Conservation (phyloP, 1,284 basidiomycete species). For the Agaricales sp. region DNA sequence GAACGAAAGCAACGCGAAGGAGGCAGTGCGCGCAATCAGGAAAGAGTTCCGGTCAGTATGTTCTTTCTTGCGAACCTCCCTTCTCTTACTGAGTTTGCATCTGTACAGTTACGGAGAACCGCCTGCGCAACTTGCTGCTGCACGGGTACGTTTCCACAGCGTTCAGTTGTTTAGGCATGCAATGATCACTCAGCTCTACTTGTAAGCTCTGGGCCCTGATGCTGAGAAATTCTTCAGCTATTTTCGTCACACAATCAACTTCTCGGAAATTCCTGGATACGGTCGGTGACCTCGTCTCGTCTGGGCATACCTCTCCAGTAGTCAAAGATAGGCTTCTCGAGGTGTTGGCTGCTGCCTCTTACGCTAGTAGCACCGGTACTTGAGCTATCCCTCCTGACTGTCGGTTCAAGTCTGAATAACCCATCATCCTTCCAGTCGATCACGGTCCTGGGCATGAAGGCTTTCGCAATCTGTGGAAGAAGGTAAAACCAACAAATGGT, state of each 20-base stretch:
- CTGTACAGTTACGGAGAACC: conserved; percentile 54
- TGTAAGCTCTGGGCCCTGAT: conserved; percentile 75
- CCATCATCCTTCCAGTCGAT: neutral
- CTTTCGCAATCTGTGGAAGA: conserved; percentile 57
- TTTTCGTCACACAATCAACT: conserved; percentile 57
- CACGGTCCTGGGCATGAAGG: conserved; percentile 30
- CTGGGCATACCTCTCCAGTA: conserved; percentile 53
- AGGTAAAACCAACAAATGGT: conserved; percentile 56
- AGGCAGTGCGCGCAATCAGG: conserved; percentile 61
- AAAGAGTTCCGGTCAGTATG: conserved; percentile 63
- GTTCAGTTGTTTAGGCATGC: too few species aligned
- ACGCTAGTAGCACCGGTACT: conserved; percentile 41
- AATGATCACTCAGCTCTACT: conserved; percentile 3
- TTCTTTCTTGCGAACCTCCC: neutral
- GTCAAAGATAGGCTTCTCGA: conserved; percentile 63
- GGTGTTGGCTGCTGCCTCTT: conserved; percentile 64
- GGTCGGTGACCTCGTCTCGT: conserved; percentile 56
- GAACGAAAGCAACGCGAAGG: conserved; percentile 59
- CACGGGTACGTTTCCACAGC: conserved; percentile 42
- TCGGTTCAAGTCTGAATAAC: conserved; percentile 10
- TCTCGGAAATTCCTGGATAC: conserved; percentile 70
- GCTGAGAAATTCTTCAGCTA: conserved; percentile 58
- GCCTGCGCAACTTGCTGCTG: conserved; percentile 59
- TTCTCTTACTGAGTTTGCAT: conserved; percentile 2
- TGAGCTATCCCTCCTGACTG: conserved; percentile 6